Evolutionary conservation across 768 basidiomycete species (phyloP), one percentile per base, ranked within the genome.

Genomic region (Rhizopogon salebrosus): DNA sequence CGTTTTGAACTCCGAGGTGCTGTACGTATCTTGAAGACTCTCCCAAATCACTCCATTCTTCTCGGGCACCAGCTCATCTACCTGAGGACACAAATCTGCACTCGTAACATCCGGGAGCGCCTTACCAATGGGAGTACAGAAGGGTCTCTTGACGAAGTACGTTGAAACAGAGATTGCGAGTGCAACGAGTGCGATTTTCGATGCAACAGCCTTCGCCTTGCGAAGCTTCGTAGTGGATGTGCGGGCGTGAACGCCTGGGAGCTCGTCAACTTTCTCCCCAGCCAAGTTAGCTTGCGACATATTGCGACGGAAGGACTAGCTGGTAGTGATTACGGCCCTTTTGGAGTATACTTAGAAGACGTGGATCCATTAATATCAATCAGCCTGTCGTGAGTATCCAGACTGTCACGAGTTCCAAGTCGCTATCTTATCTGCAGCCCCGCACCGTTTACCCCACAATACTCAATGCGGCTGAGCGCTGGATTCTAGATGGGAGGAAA

Each of bases 1-100:
- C n/a, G 26, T 31, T 56, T 67, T 62, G 64, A 76, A 79, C 24
- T 35, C 63, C 5, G 71, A 64, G 1, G 69, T 70, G 18, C 56
- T 61, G 39, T 72, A 70, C 2, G 59, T 49, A 13, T 64, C 53
- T 14, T 63, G 59, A 7, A 79, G 49, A 13, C 51, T 59, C 48
- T 56, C 34, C 71, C 72, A 74, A 31, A 75, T 49, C 9, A 56
- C 62, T 1, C 36, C 61, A 51, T 75, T 69, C 60, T 64, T 70
- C 41, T 59, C 48, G 8, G 74, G 76, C 1, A 64, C 56, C 23
- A 72, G 48, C 16, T 61, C 59, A 6, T 64, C 54, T 0, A 31
- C 64, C 52, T 77, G 75, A 14, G 72, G 66, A 49, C 75, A 77
- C 45, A 66, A 37, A 29, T 59, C 45, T 11, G 42, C 40, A 34